phyloP scores from a whole-genome alignment of 2,329 filamentous ascomycete species.

The Alternaria ventricosa region DNA sequence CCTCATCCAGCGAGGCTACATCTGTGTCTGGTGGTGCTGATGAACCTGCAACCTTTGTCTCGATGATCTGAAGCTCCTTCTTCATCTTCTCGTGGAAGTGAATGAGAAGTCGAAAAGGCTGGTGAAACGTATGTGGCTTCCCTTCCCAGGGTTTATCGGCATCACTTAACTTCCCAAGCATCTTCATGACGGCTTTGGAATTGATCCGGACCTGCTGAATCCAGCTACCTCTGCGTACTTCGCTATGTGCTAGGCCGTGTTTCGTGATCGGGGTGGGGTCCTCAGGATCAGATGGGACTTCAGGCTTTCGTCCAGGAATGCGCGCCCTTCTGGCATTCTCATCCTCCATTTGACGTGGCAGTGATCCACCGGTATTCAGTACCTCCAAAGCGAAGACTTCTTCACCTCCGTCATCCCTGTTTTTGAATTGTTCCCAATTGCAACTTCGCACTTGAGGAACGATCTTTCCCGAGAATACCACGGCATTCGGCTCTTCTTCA shows the following conservation, averaged over 20 bases:
- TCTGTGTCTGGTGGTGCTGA: background rate
- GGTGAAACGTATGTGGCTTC: background rate
- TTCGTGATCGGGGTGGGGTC: background rate
- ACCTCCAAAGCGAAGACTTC: background rate
- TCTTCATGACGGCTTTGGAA: background rate
- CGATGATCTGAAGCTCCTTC: background rate
- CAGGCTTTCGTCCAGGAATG: background rate
- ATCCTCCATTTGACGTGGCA: background rate
- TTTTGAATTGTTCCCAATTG: background rate
- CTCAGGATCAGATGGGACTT: too few species aligned
- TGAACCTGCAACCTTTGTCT: background rate
- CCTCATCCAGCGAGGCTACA: accelerated
- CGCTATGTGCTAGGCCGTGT: background rate
- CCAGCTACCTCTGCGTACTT: background rate
- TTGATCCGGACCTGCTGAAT: background rate
- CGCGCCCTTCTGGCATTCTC: background rate
- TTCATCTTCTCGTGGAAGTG: background rate
- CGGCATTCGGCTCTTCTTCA: background rate
- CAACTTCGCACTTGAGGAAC: background rate
- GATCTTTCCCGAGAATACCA: accelerated
- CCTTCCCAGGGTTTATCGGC: background rate
- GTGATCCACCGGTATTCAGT: background rate
- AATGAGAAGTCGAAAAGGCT: background rate
- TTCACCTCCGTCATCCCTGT: background rate
- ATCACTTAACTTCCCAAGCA: background rate